These are phyloP conservation scores for Alternaria triticina DNA, from an alignment of 2,329 filamentous ascomycete species.

Conservation along the genomic window DNA sequence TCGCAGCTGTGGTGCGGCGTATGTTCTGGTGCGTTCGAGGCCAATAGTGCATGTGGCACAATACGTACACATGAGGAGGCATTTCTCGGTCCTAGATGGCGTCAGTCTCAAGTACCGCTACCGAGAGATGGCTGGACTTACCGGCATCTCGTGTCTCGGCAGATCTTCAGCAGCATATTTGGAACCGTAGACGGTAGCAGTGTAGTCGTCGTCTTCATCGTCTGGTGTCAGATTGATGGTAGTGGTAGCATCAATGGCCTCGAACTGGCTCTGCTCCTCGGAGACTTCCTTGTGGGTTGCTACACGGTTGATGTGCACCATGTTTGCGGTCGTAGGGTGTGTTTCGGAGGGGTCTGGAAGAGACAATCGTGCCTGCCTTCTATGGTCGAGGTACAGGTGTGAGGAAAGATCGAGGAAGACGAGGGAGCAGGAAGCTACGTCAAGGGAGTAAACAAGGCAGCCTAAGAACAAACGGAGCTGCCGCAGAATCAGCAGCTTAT, in stretches of 20 bases:
- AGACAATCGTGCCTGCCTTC: not conserved
- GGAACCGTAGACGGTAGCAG: constrained; percentile 86
- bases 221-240: constrained; percentile 34
- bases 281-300: constrained; percentile 50
- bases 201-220: constrained; percentile 62
- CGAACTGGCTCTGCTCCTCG: constrained; percentile 28
- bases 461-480: not conserved
- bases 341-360: not conserved
- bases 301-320: constrained; percentile 59
- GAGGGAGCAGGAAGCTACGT: not conserved
- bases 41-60: too few species aligned
- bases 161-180: constrained; percentile 81
- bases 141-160: constrained; percentile 84
- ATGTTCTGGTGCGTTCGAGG: not conserved
- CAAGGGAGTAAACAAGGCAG: not conserved
- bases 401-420: not conserved
- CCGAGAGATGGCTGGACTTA: constrained; percentile 49
- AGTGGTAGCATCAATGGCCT: constrained; percentile 19
- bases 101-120: constrained; percentile 3
- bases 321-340: constrained; percentile 29
- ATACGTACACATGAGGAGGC: constrained; percentile 74
- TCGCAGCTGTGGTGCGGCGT: not conserved
- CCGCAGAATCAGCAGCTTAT: constrained; percentile 12
- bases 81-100: constrained; percentile 64
- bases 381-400: not conserved